These are phyloP conservation scores for Leccinum subgranulosum DNA, from an alignment of 768 basidiomycete species.

Conservation along the genomic window DNA sequence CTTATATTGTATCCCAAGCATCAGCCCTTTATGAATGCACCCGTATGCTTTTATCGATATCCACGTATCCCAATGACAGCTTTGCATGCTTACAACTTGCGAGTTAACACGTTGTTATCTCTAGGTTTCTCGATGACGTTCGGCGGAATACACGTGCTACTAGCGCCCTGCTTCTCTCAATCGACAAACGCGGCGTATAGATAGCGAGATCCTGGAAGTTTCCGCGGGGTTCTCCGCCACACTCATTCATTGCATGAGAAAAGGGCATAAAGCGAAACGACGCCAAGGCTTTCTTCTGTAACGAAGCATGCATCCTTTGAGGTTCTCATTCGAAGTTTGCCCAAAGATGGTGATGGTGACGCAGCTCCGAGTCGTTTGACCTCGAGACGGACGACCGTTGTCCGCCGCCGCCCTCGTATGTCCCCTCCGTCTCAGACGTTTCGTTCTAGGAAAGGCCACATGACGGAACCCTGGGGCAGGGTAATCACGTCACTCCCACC, in stretches of 20 bases:
- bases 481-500: conserved; percentile 3
- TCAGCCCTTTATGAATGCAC: conserved; percentile 23
- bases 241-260: not conserved
- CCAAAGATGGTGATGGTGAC: not conserved
- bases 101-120: conserved; percentile 6
- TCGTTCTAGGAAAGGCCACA: not conserved
- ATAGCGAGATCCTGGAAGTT: conserved; percentile 11
- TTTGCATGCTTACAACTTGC: conserved; percentile 5
- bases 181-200: not conserved
- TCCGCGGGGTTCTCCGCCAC: conserved; percentile 8
- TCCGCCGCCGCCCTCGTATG: not conserved
- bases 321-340: not conserved
- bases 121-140: not conserved
- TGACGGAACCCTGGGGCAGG: not conserved
- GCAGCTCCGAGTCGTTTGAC: not conserved
- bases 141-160: not conserved
- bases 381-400: not conserved
- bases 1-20: conserved; percentile 11
- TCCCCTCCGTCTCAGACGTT: not conserved
- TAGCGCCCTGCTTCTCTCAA: not conserved
- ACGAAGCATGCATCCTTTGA: not conserved
- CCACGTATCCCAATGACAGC: conserved; percentile 17
- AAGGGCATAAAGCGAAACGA: conserved; percentile 4
- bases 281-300: not conserved
- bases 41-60: conserved; percentile 14